phyloP scores from a whole-genome alignment of 441 rosid species.

The Erodium moschatum region DNA sequence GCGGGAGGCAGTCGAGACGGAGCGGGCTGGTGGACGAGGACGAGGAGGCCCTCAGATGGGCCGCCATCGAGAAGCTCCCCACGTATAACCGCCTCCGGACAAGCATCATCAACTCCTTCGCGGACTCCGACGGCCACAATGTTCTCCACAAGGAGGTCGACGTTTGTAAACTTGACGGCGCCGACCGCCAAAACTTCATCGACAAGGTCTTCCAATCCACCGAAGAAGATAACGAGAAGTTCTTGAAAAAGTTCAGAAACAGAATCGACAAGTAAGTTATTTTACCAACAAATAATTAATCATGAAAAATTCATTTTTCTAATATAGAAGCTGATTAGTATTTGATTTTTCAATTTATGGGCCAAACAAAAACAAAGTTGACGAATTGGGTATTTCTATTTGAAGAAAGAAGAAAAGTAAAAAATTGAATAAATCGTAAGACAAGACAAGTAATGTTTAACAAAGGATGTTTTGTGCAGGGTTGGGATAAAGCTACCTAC shows the following conservation, averaged over 20 bases:
- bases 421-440: too few relatives aligned
- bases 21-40: background rate
- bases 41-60: conserved; percentile 1
- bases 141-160: background rate
- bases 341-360: too few relatives aligned
- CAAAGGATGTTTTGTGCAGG: background rate
- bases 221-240: background rate
- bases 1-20: background rate
- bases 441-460: too few relatives aligned
- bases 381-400: too few relatives aligned
- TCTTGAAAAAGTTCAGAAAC: background rate
- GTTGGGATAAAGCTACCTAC: background rate
- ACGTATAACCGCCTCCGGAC: background rate
- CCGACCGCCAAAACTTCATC: background rate
- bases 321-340: too few relatives aligned
- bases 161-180: background rate
- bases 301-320: too few relatives aligned
- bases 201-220: background rate
- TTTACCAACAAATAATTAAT: too few relatives aligned
- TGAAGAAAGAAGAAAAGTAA: too few relatives aligned
- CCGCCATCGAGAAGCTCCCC: background rate
- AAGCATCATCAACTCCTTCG: background rate
- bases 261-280: background rate
- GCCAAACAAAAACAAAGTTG: too few relatives aligned
- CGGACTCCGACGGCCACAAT: background rate